Conservation (phyloP, 106 monocot species). For the Acanthochlamys bracteata region DNA sequence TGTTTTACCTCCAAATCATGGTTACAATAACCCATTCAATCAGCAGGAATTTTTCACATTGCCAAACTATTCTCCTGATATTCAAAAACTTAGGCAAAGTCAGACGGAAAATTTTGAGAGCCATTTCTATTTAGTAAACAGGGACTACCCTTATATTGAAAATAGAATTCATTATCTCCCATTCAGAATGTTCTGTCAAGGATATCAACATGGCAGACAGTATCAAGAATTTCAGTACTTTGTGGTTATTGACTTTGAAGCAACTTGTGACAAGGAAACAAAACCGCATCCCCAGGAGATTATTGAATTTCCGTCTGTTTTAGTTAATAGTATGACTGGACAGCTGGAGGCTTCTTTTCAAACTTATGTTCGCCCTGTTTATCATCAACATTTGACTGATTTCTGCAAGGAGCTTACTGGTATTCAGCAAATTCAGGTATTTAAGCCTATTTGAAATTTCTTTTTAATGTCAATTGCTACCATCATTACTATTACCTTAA, state of each 20-base stretch:
- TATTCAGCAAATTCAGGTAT: constrained; percentile 89
- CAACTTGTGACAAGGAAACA: constrained; percentile 88
- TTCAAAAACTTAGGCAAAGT: constrained; percentile 29
- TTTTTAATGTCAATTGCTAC: not conserved
- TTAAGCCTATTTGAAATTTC: not conserved
- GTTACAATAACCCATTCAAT: constrained; percentile 29
- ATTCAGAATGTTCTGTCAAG: constrained; percentile 54
- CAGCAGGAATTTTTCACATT: constrained; percentile 30
- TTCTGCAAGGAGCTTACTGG: constrained; percentile 98
- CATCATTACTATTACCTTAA: too few relatives aligned
- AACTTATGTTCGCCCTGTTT: constrained; percentile 74
- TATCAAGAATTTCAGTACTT: constrained; percentile 94
- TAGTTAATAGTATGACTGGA: constrained; percentile 87
- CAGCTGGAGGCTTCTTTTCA: constrained; percentile 82
- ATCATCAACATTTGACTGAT: constrained; percentile 78
- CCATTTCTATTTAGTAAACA: constrained; percentile 34
- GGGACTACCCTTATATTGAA: constrained; percentile 45
- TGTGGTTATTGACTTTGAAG: constrained; percentile 96
- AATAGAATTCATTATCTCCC: constrained; percentile 49
- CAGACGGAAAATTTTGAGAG: constrained; percentile 26
- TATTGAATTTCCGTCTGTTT: constrained; percentile 92
- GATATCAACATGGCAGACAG: constrained; percentile 34
- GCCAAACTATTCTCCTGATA: constrained; percentile 37
- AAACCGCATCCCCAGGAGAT: constrained; percentile 81
- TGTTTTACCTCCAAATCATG: constrained; percentile 30